Conservation (phyloP, 805 yeast genomes). For the Ogataea thermomethanolica region DNA sequence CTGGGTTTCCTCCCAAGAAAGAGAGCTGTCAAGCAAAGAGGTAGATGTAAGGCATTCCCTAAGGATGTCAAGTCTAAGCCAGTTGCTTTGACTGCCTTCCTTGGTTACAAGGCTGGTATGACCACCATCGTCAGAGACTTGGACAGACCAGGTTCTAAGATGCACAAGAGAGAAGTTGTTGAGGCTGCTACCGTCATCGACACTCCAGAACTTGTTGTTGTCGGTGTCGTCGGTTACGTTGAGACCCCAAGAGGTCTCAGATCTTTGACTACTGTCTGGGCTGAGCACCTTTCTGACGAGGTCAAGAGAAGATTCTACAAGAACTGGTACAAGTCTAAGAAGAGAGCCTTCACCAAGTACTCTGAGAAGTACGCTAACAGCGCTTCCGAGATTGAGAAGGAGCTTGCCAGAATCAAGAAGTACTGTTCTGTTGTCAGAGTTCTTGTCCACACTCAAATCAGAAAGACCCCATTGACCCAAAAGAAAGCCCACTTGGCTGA, state of each 20-base stretch:
- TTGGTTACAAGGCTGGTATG: slow-evolving; percentile 99
- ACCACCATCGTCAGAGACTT: slow-evolving; percentile 99
- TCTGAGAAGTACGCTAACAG: slow-evolving; percentile 95
- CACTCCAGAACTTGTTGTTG: slow-evolving; percentile 98
- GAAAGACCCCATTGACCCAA: slow-evolving; percentile 98
- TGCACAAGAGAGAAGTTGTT: slow-evolving; percentile 99
- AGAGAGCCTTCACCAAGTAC: slow-evolving; percentile 99
- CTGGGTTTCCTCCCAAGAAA: slow-evolving; percentile 99
- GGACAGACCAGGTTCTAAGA: slow-evolving; percentile 99
- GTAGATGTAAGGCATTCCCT: slow-evolving; percentile 99
- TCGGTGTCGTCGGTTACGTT: slow-evolving; percentile 99
- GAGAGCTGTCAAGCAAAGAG: slow-evolving; percentile 98
- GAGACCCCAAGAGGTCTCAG: slow-evolving; percentile 99
- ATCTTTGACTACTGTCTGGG: slow-evolving; percentile 99
- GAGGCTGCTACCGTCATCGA: slow-evolving; percentile 99
- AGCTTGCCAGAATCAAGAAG: slow-evolving; percentile 97
- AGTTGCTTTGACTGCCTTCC: slow-evolving; percentile 98
- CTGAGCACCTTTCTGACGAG: slow-evolving; percentile 99
- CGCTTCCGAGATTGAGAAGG: slow-evolving; percentile 86
- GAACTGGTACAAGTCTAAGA: slow-evolving; percentile 99
- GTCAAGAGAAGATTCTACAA: slow-evolving; percentile 99
- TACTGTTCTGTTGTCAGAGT: slow-evolving; percentile 99
- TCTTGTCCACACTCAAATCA: slow-evolving; percentile 98
- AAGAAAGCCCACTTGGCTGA: slow-evolving; percentile 99
- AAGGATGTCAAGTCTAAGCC: slow-evolving; percentile 97